phyloP scores from a whole-genome alignment of 345 rosid species.

The Populus alba region DNA sequence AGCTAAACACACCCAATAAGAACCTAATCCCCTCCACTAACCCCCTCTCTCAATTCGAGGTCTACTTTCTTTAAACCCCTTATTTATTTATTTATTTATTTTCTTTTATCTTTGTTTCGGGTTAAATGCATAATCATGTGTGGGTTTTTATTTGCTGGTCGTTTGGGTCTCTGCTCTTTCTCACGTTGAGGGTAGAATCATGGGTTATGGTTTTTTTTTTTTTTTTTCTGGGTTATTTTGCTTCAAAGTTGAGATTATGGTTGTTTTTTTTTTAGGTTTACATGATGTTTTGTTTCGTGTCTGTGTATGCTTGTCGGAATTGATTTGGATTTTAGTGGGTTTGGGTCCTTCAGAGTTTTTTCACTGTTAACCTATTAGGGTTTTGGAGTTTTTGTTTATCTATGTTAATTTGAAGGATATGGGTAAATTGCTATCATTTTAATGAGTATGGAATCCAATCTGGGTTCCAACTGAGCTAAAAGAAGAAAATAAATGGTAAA shows the following conservation, averaged over 20 bases:
- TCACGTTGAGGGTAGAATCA: neutral
- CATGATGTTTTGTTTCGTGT: neutral
- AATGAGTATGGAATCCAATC: neutral
- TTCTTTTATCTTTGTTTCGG: no score
- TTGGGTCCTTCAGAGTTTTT: neutral
- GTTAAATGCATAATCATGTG: no score
- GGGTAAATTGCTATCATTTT: neutral
- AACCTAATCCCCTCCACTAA: constrained; percentile 32
- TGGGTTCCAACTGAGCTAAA: neutral
- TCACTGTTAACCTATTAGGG: neutral
- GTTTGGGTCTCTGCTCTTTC: neutral
- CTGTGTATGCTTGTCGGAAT: no score
- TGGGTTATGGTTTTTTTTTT: neutral
- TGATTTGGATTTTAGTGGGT: neutral
- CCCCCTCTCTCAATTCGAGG: constrained; percentile 15
- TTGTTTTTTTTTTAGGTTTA: neutral
- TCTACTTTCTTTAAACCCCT: neutral
- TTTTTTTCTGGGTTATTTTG: neutral
- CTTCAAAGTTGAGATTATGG: neutral
- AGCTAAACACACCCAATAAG: constrained; percentile 64
- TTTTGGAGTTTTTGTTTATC: neutral
- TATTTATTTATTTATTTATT: neutral
- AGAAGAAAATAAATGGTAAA: neutral
- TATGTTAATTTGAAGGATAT: neutral
- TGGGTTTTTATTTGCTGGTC: neutral